Conservation (phyloP, 345 rosid species). For the Bretschneidera sinensis region DNA sequence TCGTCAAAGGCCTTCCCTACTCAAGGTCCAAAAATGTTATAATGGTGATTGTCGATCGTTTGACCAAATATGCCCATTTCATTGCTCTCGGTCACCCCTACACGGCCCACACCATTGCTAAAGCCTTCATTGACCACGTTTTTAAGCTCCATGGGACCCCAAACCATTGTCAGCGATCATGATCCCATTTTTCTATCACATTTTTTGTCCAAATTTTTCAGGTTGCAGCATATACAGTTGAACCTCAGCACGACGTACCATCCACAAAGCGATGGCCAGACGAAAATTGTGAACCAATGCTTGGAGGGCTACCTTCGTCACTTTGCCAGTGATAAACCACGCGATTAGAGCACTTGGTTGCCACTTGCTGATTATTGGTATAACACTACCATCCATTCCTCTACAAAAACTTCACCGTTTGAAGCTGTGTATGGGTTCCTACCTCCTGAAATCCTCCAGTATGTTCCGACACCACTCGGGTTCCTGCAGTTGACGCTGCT, state of each 20-base stretch:
- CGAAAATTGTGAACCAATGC: not conserved
- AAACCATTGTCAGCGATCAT: too few species aligned
- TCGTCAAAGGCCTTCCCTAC: not conserved
- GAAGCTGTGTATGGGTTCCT: too few species aligned
- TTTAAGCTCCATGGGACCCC: not conserved
- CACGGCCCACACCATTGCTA: not conserved
- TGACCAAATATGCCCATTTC: too few species aligned
- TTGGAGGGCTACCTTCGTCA: not conserved
- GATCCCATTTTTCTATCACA: not conserved
- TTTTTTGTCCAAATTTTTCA: not conserved
- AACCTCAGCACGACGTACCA: not conserved
- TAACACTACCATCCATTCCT: slow-evolving; percentile 1
- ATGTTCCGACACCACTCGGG: too few species aligned
- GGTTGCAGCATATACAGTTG: not conserved
- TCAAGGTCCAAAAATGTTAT: not conserved
- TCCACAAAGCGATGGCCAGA: not conserved
- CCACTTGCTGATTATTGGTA: slow-evolving; percentile 2
- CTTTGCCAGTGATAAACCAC: not conserved
- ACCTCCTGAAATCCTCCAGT: too few species aligned
- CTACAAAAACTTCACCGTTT: too few species aligned
- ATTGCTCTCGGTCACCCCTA: not conserved
- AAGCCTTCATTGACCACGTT: not conserved
- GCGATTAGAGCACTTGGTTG: not conserved
- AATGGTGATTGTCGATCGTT: too few species aligned
- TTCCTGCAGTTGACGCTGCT: too few species aligned